These are phyloP conservation scores for Raffaelea deltoideospora DNA, from an alignment of 2,329 filamentous ascomycete genomes.

Conservation along the genomic window DNA sequence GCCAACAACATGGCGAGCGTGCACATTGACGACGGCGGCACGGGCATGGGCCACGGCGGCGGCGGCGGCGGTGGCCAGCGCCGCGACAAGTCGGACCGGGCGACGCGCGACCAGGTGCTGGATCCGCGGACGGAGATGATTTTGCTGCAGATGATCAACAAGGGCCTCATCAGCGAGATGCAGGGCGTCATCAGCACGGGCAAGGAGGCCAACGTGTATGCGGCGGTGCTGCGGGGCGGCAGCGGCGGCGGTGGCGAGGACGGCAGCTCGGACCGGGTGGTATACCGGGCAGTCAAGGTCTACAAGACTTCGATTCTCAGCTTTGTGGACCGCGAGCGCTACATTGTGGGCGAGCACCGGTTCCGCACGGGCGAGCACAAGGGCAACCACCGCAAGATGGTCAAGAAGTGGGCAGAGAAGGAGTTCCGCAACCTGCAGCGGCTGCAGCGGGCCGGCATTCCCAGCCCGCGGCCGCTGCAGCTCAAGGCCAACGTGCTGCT, in stretches of 20 bases:
- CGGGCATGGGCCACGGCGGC: conserved; percentile 4
- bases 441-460: conserved; percentile 70
- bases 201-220: conserved; percentile 97
- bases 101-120: conserved; percentile 86
- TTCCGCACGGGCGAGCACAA: conserved; percentile 89
- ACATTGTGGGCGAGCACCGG: conserved; percentile 85
- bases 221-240: conserved; percentile 52
- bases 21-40: conserved; percentile 7
- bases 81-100: conserved; percentile 72
- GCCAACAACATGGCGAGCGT: conserved; percentile 5
- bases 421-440: conserved; percentile 88
- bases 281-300: conserved; percentile 84
- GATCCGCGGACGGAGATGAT: conserved; percentile 94
- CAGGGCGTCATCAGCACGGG: conserved; percentile 93
- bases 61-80: conserved; percentile 1
- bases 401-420: conserved; percentile 97
- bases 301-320: conserved; percentile 97
- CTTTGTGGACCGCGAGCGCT: conserved; percentile 95
- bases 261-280: conserved; percentile 26
- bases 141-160: conserved; percentile 88
- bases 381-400: conserved; percentile 90
- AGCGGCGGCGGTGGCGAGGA: conserved; percentile 1
- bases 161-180: conserved; percentile 74
- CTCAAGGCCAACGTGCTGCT: conserved; percentile 89
- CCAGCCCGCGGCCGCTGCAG: conserved; percentile 76